A percentile compares a stretch with the other conserved stretches of the same genome.
These are phyloP conservation scores for Isatis lusitanica DNA, from an alignment of 441 rosid species.

Conservation along the genomic window DNA sequence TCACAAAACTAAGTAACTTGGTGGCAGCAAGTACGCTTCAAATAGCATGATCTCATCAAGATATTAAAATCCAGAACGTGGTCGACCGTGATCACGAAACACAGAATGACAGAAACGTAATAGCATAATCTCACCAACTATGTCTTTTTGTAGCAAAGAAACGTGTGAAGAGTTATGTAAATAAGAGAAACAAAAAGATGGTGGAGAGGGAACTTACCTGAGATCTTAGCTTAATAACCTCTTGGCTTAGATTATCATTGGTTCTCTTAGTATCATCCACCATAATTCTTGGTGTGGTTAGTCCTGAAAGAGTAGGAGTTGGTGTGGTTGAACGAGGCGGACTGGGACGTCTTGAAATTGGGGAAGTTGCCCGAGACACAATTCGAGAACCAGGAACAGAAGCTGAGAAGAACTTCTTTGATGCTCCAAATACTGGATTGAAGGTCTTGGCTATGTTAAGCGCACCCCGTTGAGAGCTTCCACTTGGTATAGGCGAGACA, in stretches of 20 bases:
- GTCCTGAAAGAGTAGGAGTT: constrained; percentile 85
- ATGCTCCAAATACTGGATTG: constrained; percentile 84
- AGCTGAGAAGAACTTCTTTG: constrained; percentile 94
- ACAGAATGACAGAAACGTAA: neutral
- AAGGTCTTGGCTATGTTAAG: constrained; percentile 71
- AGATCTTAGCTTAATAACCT: constrained; percentile 76
- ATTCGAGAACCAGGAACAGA: constrained; percentile 99
- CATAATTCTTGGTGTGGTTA: constrained; percentile 65
- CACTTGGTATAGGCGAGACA: constrained; percentile 85
- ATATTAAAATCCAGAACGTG: constrained; percentile 8
- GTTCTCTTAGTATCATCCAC: constrained; percentile 74
- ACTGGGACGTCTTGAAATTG: constrained; percentile 84
- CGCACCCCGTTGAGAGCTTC: constrained; percentile 84
- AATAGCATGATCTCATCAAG: constrained; percentile 10
- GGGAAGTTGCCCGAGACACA: constrained; percentile 94
- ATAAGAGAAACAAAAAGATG: constrained; percentile 8
- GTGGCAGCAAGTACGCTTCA: neutral
- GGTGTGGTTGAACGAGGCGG: constrained; percentile 99
- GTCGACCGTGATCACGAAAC: neutral
- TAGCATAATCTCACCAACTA: neutral
- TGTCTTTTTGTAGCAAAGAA: neutral
- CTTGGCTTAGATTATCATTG: constrained; percentile 77
- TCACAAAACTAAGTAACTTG: neutral
- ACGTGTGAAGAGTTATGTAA: neutral
- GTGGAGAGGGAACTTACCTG: constrained; percentile 49